phyloP scores from a whole-genome alignment of 2,329 filamentous ascomycete genomes.

The Fusarium pininemorale region DNA sequence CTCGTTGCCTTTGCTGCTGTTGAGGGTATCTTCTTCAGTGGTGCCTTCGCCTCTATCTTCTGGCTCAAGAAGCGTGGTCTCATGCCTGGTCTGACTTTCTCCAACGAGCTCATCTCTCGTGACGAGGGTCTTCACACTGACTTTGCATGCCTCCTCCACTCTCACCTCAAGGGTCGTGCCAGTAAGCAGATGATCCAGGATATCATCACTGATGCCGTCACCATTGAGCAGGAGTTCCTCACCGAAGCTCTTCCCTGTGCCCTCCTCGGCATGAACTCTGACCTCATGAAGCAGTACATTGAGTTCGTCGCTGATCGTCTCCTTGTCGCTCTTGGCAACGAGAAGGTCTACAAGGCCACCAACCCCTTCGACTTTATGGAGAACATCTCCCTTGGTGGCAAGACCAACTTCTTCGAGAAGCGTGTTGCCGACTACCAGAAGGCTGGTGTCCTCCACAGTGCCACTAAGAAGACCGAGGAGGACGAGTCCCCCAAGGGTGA shows the following conservation, averaged over 20 bases:
- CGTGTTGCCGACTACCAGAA: constrained; percentile 99
- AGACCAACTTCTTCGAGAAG: constrained; percentile 99
- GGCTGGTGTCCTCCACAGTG: constrained; percentile 94
- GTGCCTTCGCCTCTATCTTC: constrained; percentile 98
- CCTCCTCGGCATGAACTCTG: constrained; percentile 96
- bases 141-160: constrained; percentile 97
- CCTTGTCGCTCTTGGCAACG: constrained; percentile 89
- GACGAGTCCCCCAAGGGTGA: constrained; percentile 61
- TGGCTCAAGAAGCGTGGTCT: constrained; percentile 99
- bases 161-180: constrained; percentile 93
- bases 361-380: constrained; percentile 99
- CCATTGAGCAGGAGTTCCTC: constrained; percentile 97
- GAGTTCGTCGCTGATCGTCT: constrained; percentile 99
- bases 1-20: constrained; percentile 97
- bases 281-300: constrained; percentile 99
- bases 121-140: constrained; percentile 99
- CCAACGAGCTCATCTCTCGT: constrained; percentile 99
- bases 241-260: constrained; percentile 93
- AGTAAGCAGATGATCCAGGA: constrained; percentile 81
- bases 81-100: constrained; percentile 98
- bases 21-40: constrained; percentile 99
- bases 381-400: constrained; percentile 97
- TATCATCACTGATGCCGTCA: constrained; percentile 94
- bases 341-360: constrained; percentile 89
- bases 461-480: constrained; percentile 73